Conservation (phyloP, 2,329 filamentous ascomycete species). For the Balansia obtecta region DNA sequence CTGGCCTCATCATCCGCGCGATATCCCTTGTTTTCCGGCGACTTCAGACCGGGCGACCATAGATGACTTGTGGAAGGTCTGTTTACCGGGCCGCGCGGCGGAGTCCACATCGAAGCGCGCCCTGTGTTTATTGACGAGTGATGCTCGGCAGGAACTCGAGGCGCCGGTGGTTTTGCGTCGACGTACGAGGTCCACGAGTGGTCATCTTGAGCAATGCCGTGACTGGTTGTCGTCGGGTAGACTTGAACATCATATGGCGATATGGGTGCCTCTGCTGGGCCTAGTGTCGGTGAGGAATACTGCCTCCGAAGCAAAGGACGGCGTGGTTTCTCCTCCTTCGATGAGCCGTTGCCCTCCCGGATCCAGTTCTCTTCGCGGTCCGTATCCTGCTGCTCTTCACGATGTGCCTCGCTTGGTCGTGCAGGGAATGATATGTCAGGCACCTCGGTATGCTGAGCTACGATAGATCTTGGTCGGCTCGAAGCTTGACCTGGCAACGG, state of each 20-base stretch:
- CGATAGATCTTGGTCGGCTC: background rate
- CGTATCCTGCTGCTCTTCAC: background rate
- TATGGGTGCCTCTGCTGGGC: background rate
- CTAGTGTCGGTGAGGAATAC: constrained; percentile 1
- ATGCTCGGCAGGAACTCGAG: constrained; percentile 18
- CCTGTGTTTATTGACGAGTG: constrained; percentile 16
- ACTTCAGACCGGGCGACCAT: background rate
- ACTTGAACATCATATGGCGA: background rate
- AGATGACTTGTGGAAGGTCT: background rate
- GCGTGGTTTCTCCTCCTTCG: background rate
- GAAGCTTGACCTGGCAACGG: constrained; percentile 27
- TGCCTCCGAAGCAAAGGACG: background rate
- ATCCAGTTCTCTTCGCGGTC: background rate
- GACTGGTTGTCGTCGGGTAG: background rate
- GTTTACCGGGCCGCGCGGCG: background rate
- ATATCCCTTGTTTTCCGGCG: background rate
- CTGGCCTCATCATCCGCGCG: background rate
- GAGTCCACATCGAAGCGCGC: constrained; percentile 24
- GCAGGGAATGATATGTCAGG: background rate
- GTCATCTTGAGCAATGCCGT: constrained; percentile 20
- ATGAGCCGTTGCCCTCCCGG: background rate
- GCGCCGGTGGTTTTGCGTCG: background rate
- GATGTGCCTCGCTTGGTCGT: background rate
- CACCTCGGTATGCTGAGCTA: background rate
- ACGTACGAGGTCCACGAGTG: constrained; percentile 1